Evolutionary conservation across 1,139 yeast species (phyloP), one percentile per base, ranked within the genome.

Genomic region (Debaryomyces singareniensis): DNA sequence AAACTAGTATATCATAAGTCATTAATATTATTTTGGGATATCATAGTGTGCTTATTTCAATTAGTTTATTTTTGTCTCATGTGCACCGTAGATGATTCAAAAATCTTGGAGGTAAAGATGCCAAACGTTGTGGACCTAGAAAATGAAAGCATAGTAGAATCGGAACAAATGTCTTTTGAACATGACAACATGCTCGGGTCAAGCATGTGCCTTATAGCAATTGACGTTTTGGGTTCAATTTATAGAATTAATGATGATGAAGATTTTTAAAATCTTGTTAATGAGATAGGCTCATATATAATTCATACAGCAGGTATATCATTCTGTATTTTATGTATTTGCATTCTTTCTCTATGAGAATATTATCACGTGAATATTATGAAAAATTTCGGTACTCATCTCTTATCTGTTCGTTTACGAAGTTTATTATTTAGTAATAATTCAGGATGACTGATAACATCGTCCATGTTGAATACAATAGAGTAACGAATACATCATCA

Each of bases 401-500:
- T 26, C 28, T 13, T 26, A 24, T 26, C 28, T 7, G 14, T 47
- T 93, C 99, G 34, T 79, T 81, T 36, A 91, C 82, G 37, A 91
- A 72, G 29, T 80, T 89, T 56, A 78, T 62, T 13, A 16, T 11
- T 14, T 12, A 11, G 15, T 11, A 15, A 26, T 14, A 10, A 29
- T 20, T 27, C 29, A 39, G 13, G 34, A 62, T 61, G 66, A 46
- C 58, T 23, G 58, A 53, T 35, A 81, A 85, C 48, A 75, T 85
- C 40, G 94, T 87, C 25, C 91, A 89, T 28, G 81, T 89, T 37
- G 95, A 89, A 53, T 82, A 82, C 53, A 93, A 87, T 55, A 74
- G 96, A 48, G 96, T 89, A 26, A 81, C 95, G 20, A 86, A 87
- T 58, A 76, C 91, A 5, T 69, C 91, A 0, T 73, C 93, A 20